phyloP scores from a whole-genome alignment of 306 rosid genomes.

The Sophora flavescens region DNA sequence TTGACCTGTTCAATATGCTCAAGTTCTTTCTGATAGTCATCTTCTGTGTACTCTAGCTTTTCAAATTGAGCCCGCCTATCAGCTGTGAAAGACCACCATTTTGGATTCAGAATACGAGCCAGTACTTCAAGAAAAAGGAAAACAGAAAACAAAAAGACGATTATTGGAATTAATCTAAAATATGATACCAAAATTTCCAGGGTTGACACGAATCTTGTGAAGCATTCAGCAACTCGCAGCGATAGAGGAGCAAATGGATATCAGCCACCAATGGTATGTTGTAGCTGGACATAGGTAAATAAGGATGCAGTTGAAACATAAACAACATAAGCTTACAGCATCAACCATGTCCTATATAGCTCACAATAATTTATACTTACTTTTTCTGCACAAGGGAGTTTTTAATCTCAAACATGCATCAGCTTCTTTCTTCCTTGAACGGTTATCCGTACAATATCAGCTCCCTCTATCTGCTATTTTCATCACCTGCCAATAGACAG shows the following conservation, averaged over 20 bases:
- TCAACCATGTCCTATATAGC: constrained; percentile 31
- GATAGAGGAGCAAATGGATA: constrained; percentile 85
- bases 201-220: constrained; percentile 96
- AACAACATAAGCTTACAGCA: constrained; percentile 8
- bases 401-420: constrained; percentile 96
- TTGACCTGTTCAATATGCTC: constrained; percentile 95
- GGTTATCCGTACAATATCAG: constrained; percentile 92
- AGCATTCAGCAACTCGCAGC: constrained; percentile 96
- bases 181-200: constrained; percentile 84
- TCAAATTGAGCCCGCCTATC: constrained; percentile 99
- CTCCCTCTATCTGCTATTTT: constrained; percentile 92
- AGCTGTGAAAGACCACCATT: constrained; percentile 65
- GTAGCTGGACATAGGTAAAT: constrained; percentile 65
- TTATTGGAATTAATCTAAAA: constrained; percentile 11
- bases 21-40: constrained; percentile 94
- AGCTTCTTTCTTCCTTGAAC: constrained; percentile 98
- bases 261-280: constrained; percentile 89
- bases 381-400: constrained; percentile 93
- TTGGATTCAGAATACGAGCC: constrained; percentile 41
- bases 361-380: constrained; percentile 56
- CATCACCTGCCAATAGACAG: constrained; percentile 75
- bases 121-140: not conserved
- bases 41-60: constrained; percentile 85
- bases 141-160: constrained; percentile 12
- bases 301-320: constrained; percentile 30